Evolutionary conservation across 169 alveolate genomes (phyloP).

Genomic region (Plasmodium vivax): DNA sequence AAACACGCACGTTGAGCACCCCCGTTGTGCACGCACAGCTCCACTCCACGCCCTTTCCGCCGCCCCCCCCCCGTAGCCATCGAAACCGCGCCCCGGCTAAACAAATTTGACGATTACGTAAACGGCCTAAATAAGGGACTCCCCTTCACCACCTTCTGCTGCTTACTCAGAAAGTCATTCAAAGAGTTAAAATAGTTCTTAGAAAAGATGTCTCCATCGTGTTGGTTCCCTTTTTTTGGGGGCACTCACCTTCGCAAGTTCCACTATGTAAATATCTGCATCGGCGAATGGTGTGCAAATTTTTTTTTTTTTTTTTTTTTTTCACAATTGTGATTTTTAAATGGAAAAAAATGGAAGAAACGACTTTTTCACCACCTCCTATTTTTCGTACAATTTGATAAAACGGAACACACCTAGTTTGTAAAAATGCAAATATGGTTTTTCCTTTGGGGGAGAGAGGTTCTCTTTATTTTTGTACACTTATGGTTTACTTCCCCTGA

Average conservation of each 20-base stretch:
- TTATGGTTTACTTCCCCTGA: not conserved
- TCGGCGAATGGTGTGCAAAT: not conserved
- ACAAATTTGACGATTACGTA: slow-evolving; percentile 53
- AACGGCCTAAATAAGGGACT: slow-evolving; percentile 48
- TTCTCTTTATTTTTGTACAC: not conserved
- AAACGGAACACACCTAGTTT: not conserved
- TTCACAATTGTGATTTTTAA: not conserved
- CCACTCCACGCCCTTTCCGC: not conserved
- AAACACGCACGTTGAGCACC: not conserved
- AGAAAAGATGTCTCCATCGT: not conserved
- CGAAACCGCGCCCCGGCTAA: slow-evolving; percentile 41
- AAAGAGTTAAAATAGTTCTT: slow-evolving; percentile 40
- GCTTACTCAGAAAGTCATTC: slow-evolving; percentile 60
- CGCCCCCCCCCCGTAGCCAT: slow-evolving; percentile 5
- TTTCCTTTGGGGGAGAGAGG: not conserved
- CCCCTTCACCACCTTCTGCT: slow-evolving; percentile 68
- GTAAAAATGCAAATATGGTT: not conserved
- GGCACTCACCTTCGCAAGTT: not conserved
- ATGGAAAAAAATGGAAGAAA: not conserved
- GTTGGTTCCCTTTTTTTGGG: not conserved
- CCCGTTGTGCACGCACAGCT: not conserved
- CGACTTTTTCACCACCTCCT: not conserved
- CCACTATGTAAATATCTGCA: not conserved
- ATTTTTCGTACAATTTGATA: not conserved
- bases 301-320: not conserved